phyloP scores from a whole-genome alignment of 768 basidiomycete species.

The Lactifluus subvellereus region DNA sequence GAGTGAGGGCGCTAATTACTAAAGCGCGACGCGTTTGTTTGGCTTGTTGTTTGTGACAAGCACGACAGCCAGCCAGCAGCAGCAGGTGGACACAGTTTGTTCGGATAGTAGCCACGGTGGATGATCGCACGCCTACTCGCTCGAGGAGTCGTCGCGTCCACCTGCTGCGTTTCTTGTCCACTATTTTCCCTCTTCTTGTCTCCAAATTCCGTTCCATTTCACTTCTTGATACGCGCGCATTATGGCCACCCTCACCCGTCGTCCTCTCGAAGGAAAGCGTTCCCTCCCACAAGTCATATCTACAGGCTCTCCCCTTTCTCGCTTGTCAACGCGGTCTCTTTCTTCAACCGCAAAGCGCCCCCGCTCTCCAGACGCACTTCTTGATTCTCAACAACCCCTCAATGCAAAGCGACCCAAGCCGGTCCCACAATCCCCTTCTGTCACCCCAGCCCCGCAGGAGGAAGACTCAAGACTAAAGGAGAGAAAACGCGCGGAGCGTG shows the following conservation, averaged over 20 bases:
- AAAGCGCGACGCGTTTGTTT: slow-evolving; percentile 26
- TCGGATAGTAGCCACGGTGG: background rate
- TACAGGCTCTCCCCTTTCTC: slow-evolving; percentile 18
- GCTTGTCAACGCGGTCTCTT: slow-evolving; percentile 12
- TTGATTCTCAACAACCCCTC: slow-evolving; percentile 22
- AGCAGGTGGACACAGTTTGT: background rate
- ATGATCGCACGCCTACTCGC: slow-evolving; percentile 10
- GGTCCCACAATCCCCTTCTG: slow-evolving; percentile 16
- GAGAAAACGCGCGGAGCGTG: slow-evolving; percentile 22
- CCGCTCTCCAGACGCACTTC: slow-evolving; percentile 22
- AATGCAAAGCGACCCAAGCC: slow-evolving; percentile 20
- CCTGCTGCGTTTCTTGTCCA: slow-evolving; percentile 8
- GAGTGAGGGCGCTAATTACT: background rate
- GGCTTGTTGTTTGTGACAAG: slow-evolving; percentile 14
- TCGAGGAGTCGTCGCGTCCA: background rate
- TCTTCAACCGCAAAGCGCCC: slow-evolving; percentile 20
- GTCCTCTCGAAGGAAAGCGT: slow-evolving; percentile 23
- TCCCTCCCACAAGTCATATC: slow-evolving; percentile 22
- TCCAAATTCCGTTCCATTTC: background rate
- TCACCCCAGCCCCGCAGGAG: slow-evolving; percentile 10
- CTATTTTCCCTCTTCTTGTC: background rate
- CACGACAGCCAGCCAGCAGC: background rate
- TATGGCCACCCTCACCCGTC: slow-evolving; percentile 23
- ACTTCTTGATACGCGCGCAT: background rate
- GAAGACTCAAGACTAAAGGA: slow-evolving; percentile 22